Conservation (phyloP, 148 eudicot species). For the Cornus kousa region DNA sequence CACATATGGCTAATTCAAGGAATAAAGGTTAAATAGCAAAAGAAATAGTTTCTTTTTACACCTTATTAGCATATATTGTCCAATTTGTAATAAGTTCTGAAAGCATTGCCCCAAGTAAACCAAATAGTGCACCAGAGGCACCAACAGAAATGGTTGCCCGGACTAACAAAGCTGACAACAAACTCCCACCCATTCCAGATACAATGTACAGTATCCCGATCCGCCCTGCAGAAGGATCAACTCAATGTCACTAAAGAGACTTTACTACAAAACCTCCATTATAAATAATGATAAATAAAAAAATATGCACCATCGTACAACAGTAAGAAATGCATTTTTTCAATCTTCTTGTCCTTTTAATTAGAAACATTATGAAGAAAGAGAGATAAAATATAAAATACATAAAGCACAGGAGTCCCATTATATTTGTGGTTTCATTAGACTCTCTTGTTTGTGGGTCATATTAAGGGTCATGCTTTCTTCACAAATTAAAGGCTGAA, state of each 20-base stretch:
- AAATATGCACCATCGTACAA: not conserved
- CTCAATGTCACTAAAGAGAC: conserved; percentile 5
- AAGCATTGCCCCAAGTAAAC: conserved; percentile 91
- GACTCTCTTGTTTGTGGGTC: too few species aligned
- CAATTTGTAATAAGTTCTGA: conserved; percentile 87
- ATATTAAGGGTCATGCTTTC: too few species aligned
- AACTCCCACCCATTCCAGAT: conserved; percentile 80
- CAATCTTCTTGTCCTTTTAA: not conserved
- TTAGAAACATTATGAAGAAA: not conserved
- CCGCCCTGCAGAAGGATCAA: conserved; percentile 41
- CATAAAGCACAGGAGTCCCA: not conserved
- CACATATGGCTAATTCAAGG: not conserved
- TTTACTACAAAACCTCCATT: not conserved
- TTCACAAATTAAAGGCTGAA: not conserved
- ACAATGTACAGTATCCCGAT: conserved; percentile 64
- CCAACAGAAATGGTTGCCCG: conserved; percentile 75
- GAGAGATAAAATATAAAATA: not conserved
- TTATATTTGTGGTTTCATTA: too few species aligned
- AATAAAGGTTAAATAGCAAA: not conserved
- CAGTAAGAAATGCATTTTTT: too few species aligned
- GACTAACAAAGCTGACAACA: conserved; percentile 67
- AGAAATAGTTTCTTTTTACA: conserved; percentile 15
- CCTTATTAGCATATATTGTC: conserved; percentile 92
- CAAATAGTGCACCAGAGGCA: conserved; percentile 95
- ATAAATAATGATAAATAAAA: not conserved